Percentiles rank a stretch among this genome's conserved stretches.
Conservation (phyloP, 2,329 filamentous ascomycete genomes). For the Ophiocordyceps camponoti-floridani region DNA sequence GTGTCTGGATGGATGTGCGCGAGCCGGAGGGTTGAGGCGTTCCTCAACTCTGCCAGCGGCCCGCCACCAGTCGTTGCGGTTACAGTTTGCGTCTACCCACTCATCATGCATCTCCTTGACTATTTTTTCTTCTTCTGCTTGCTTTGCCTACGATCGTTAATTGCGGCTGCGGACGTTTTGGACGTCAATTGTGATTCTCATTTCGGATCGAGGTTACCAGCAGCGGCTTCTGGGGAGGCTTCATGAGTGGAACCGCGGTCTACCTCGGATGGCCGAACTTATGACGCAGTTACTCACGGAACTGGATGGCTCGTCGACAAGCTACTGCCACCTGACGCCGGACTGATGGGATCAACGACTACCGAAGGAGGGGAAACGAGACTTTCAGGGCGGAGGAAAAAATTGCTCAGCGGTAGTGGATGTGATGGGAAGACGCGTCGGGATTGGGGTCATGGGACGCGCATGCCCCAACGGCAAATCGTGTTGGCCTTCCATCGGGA, state of each 20-base stretch:
- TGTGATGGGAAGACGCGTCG: background rate
- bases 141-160: slow-evolving; percentile 5
- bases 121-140: slow-evolving; percentile 8
- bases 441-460: background rate
- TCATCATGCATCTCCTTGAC: slow-evolving; percentile 10
- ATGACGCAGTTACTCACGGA: background rate
- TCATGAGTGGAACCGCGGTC: no score
- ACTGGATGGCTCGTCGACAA: background rate
- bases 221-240: slow-evolving; percentile 20
- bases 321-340: background rate
- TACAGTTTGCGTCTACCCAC: slow-evolving; percentile 15
- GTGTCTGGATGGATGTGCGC: slow-evolving; percentile 2
- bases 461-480: background rate
- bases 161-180: slow-evolving; percentile 4
- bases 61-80: slow-evolving; percentile 17
- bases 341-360: background rate
- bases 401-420: no score
- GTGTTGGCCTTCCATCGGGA: no score
- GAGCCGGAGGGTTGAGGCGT: background rate
- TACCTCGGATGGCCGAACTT: no score
- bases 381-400: background rate
- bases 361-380: background rate
- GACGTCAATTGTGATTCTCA: slow-evolving; percentile 4
- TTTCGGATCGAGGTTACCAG: slow-evolving; percentile 2
- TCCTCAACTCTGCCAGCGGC: background rate